Evolutionary conservation across 1,284 basidiomycete species (phyloP).

Genomic region (Ganoderma leucocontextum): DNA sequence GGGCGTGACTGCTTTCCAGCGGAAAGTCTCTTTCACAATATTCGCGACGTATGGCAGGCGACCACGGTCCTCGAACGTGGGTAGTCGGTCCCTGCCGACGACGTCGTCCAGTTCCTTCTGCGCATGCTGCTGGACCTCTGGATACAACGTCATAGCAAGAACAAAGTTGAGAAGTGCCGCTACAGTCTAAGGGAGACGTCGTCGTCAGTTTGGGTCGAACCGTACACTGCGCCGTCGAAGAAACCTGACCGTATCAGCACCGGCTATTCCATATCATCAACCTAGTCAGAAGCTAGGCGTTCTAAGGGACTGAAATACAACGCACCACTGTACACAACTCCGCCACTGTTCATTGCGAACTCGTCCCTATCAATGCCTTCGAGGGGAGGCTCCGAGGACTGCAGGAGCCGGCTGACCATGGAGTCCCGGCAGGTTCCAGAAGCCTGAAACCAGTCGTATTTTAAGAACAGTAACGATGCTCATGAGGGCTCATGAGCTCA

Average conservation of each 20-base stretch:
- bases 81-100: constrained; percentile 48
- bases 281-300: not conserved
- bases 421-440: constrained; percentile 12
- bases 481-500: too few relatives aligned
- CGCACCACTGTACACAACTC: constrained; percentile 26
- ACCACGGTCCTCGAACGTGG: constrained; percentile 49
- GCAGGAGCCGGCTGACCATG: constrained; percentile 16
- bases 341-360: constrained; percentile 21
- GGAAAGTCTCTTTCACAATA: constrained; percentile 49
- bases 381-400: not conserved
- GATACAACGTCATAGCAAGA: constrained; percentile 50
- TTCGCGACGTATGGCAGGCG: constrained; percentile 50
- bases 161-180: constrained; percentile 50
- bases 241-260: constrained; percentile 18
- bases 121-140: constrained; percentile 47
- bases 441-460: not conserved
- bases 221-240: not conserved
- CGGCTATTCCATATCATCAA: constrained; percentile 10
- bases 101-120: constrained; percentile 53
- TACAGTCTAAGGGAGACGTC: constrained; percentile 46
- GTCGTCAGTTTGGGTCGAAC: not conserved
- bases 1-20: constrained; percentile 45
- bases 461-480: too few relatives aligned
- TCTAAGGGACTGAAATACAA: not conserved
- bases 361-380: constrained; percentile 6